phyloP scores from a whole-genome alignment of 257 asterid genomes.

The Solanum chilense region DNA sequence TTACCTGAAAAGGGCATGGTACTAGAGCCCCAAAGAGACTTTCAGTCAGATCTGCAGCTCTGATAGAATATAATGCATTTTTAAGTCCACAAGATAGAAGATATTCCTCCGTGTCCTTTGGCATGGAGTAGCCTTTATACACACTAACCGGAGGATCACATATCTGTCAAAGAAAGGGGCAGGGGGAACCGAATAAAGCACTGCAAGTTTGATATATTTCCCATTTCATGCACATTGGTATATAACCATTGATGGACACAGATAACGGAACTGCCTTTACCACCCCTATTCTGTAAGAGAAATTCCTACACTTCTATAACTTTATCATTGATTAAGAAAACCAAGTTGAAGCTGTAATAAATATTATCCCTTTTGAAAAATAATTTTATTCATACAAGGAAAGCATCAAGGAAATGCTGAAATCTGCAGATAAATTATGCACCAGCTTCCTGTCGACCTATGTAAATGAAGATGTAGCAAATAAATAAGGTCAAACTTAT shows the following conservation, averaged over 20 bases:
- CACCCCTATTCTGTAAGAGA: background rate
- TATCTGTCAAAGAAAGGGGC: conserved; percentile 30
- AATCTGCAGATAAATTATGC: background rate
- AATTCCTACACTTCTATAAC: background rate
- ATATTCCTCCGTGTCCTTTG: conserved; percentile 80
- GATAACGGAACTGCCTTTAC: background rate
- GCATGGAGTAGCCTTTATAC: conserved; percentile 71
- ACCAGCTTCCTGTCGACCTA: background rate
- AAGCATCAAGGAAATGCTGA: background rate
- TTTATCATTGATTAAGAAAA: background rate
- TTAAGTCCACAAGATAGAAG: conserved; percentile 76
- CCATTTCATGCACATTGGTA: background rate
- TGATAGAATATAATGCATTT: conserved; percentile 77
- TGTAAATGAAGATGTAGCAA: background rate
- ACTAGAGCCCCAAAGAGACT: conserved; percentile 74
- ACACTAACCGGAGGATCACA: conserved; percentile 94
- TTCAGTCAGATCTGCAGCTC: conserved; percentile 65
- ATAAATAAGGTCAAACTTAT: background rate
- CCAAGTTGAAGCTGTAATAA: background rate
- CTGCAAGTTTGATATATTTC: background rate
- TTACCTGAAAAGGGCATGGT: conserved; percentile 67
- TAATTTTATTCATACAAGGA: background rate
- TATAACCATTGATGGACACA: background rate
- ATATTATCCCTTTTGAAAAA: background rate
- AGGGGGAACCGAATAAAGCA: background rate